Base-by-base conservation (phyloP, 2,329 filamentous ascomycete species). In the Tolypocladium paradoxum region DNA sequence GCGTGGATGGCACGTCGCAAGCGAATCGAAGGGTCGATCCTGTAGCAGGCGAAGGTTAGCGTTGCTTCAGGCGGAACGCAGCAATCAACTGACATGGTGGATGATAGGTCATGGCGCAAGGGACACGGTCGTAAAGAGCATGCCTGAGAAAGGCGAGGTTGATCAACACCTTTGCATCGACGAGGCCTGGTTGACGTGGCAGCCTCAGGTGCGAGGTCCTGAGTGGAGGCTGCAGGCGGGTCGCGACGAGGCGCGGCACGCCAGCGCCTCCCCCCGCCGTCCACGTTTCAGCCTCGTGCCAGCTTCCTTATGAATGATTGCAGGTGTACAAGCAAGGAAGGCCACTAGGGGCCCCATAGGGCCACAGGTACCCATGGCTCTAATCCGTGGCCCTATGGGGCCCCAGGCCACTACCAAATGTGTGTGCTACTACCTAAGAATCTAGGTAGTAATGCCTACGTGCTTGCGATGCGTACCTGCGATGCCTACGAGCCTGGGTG, bases 1-100 rank as follows among this genome's bases (percentile, higher is more conserved):
- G 83, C 78, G 65, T 85, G 79, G 67, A 96, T 92, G 56, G 90
- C 90, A 61, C 90, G 85, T 59, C 90, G 86, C 46, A 95, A 76
- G 62, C 90, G 87, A 67, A 84, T 81, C 53, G 84, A 80, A 54
- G 88, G 80, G 58, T 90, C 84, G 71, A 92, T 90, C 86, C 84
- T 90, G 56, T 11, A 5, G 9, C 16, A 7, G 14, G 18, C 16
- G 4, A 37, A 6, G 45, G 50, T 43, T 16, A 34, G 34, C 27
- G 3, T 14, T 47, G 18, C 29, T 14, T 11, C 43, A 6, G 27
- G 27, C 18, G 18, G 18, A 20, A 14, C 4, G 27, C 18, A 6
- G 27, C 27, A 20, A 9, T 27, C 12, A n/a, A 6, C 43, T 20
- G 12, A 47, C 43, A 47, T 47, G 43, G 29, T 20, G 27, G 29